Evolutionary conservation across 345 rosid species (phyloP), one percentile per base, ranked within the genome.

Genomic region (Citrus cavaleriei): DNA sequence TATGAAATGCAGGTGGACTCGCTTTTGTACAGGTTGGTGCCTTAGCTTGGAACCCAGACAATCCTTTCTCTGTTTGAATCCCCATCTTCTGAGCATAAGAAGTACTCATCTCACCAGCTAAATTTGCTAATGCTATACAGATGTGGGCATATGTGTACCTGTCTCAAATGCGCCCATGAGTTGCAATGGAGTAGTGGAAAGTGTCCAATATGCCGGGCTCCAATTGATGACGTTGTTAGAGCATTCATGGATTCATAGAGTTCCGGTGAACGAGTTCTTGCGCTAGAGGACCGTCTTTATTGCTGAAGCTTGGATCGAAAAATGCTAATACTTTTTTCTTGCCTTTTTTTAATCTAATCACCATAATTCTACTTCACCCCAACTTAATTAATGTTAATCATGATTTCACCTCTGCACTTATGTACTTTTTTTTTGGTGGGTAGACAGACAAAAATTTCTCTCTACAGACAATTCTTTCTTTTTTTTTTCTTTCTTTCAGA

Each of bases 111-210:
- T 73, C 7, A 7, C 5, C 37, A 37, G 16, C 24, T 37, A 38
- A 19, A 25, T 38, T 74, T 2, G 61, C 16, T 74, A 0, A 18
- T 54, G 30, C 34, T 5, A 18, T 71, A 73, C 79, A 94, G 95
- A 86, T 93, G 98, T 69, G 98, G 98, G 64, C 98, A 95, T 85
- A 92, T 95, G 93, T 93, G 98, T 78, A 87, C 97, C 25, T 95
- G 98, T 68, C 72, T 92, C 70, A 87, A 87, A 79, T 95, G 98
- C 75, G 95, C 95, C 27, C 88, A 88, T 25, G 94, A 90, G 83
- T 83, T 93, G 90, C 95, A 89, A 84, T 87, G 89, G 88, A 83
- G 87, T 27, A 86, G 85, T 70, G 93, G 95, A 66, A 90, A 87
- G 74, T 93, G 98, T 82, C 98, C 98, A 4, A 83, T 90, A 1